These are phyloP conservation scores for Brassica hybrid DNA, from an alignment of 441 rosid species.

Conservation along the genomic window DNA sequence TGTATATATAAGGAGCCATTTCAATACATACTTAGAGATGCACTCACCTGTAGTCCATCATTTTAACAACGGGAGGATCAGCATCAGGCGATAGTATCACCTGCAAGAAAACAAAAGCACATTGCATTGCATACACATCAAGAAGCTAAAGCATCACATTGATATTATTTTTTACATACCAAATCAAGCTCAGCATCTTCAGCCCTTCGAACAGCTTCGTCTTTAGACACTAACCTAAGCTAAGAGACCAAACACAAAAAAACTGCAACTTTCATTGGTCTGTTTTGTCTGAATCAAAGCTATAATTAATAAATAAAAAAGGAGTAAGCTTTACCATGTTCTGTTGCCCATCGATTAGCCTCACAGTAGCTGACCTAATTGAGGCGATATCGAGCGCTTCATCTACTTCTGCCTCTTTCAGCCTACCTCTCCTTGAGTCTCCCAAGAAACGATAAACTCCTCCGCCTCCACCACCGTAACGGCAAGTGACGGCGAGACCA, in stretches of 20 bases:
- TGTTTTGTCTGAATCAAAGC: conserved; percentile 23
- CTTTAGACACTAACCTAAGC: conserved; percentile 82
- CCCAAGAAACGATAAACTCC: conserved; percentile 53
- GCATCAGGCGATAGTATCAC: conserved; percentile 90
- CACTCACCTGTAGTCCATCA: conserved; percentile 84
- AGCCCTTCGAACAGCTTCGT: conserved; percentile 82
- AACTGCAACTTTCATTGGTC: conserved; percentile 22
- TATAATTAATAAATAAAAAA: not conserved
- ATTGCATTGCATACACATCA: not conserved
- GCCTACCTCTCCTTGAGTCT: conserved; percentile 51
- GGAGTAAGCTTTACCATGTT: conserved; percentile 64
- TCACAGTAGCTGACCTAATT: conserved; percentile 74
- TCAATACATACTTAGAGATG: not conserved
- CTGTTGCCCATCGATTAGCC: conserved; percentile 79
- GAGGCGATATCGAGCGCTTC: conserved; percentile 66
- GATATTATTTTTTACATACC: conserved; percentile 47
- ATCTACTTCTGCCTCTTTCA: conserved; percentile 57
- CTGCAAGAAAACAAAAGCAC: conserved; percentile 47
- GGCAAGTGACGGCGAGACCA: conserved; percentile 48
- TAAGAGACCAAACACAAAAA: conserved; percentile 33
- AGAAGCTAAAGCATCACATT: conserved; percentile 5
- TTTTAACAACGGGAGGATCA: conserved; percentile 92
- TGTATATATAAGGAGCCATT: not conserved
- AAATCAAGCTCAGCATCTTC: conserved; percentile 85
- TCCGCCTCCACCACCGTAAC: conserved; percentile 52